Evolutionary conservation across 257 asterid species (phyloP).

Genomic region (Pogostemon cablin): DNA sequence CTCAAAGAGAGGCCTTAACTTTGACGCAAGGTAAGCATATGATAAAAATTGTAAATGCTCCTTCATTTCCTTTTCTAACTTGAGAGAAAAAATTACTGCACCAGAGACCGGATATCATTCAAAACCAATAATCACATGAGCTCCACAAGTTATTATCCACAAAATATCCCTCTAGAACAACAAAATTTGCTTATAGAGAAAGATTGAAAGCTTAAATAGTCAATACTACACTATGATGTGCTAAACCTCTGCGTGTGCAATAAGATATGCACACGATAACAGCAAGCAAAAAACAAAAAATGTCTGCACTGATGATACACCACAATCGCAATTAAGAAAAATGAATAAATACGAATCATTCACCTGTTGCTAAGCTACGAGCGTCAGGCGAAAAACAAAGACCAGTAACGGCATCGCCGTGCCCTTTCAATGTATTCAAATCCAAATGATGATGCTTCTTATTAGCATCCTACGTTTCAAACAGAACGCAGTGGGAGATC

Average conservation of each 20-base stretch:
- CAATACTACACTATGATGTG: constrained; percentile 5
- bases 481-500: constrained; percentile 24
- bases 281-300: not conserved
- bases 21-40: not conserved
- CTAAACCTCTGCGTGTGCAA: constrained; percentile 4
- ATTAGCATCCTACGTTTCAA: constrained; percentile 67
- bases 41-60: not conserved
- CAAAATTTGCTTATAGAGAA: constrained; percentile 1
- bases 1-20: not conserved
- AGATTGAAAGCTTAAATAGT: constrained; percentile 19
- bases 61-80: constrained; percentile 16
- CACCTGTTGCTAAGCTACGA: constrained; percentile 85
- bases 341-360: constrained; percentile 21
- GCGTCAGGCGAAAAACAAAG: constrained; percentile 82
- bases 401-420: constrained; percentile 88
- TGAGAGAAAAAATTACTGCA: not conserved
- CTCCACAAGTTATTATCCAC: not conserved
- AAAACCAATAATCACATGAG: not conserved
- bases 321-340: not conserved
- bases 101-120: not conserved
- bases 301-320: not conserved
- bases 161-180: constrained; percentile 4
- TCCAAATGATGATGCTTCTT: constrained; percentile 90
- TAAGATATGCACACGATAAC: constrained; percentile 9
- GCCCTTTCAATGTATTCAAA: constrained; percentile 97